phyloP scores from a whole-genome alignment of 768 basidiomycete genomes.

The Nidularia sp. region DNA sequence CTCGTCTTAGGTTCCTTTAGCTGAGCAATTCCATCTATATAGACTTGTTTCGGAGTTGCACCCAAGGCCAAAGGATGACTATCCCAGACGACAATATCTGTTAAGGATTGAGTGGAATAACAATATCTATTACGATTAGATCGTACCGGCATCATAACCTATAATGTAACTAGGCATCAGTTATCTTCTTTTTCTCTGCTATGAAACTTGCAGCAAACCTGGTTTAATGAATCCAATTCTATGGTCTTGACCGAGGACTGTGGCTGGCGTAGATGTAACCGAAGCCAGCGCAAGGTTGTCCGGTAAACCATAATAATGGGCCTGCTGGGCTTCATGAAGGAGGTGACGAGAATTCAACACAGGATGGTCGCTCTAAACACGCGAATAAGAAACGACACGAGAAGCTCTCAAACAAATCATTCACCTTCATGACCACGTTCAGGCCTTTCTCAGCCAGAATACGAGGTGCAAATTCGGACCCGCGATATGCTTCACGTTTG shows the following conservation, averaged over 20 bases:
- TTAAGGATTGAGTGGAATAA: background rate
- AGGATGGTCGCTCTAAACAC: constrained; percentile 56
- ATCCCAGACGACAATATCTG: constrained; percentile 72
- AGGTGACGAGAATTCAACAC: constrained; percentile 66
- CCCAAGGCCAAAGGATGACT: constrained; percentile 75
- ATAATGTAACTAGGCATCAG: background rate
- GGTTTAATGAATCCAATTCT: constrained; percentile 65
- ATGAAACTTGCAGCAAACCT: constrained; percentile 24
- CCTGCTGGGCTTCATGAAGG: constrained; percentile 74
- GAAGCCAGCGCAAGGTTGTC: constrained; percentile 60
- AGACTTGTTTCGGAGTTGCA: constrained; percentile 78
- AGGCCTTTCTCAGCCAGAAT: constrained; percentile 67
- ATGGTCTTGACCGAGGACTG: constrained; percentile 68
- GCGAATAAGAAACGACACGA: background rate
- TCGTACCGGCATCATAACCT: constrained; percentile 67
- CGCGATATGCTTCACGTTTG: constrained; percentile 79
- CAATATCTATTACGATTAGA: constrained; percentile 1
- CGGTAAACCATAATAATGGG: constrained; percentile 70
- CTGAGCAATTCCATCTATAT: constrained; percentile 82
- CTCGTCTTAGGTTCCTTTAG: constrained; percentile 38
- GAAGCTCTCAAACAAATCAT: background rate
- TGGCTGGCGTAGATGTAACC: constrained; percentile 71
- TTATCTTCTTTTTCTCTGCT: background rate
- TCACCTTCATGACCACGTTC: constrained; percentile 72
- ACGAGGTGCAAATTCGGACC: constrained; percentile 72